These are phyloP conservation scores for Rhizopus delemar DNA, from an alignment of 371 early-diverging fungal species.

Conservation along the genomic window DNA sequence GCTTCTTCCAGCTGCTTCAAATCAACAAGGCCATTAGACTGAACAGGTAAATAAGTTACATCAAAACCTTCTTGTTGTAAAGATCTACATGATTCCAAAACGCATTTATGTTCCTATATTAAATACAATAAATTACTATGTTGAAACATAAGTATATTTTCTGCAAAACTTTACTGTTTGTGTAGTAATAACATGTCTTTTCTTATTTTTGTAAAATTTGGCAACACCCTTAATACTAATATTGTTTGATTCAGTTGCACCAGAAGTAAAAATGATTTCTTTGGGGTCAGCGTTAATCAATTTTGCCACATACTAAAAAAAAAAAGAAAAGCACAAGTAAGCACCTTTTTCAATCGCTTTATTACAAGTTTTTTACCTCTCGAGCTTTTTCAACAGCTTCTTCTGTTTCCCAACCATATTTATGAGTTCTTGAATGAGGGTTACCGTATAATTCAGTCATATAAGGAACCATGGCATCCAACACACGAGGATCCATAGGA, in stretches of 20 bases:
- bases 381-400: constrained; percentile 93
- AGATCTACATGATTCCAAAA: constrained; percentile 97
- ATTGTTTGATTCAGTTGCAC: constrained; percentile 99
- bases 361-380: constrained; percentile 44
- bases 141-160: neutral
- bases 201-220: constrained; percentile 91
- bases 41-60: constrained; percentile 97
- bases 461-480: constrained; percentile 98
- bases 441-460: constrained; percentile 96
- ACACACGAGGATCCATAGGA: constrained; percentile 96
- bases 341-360: neutral
- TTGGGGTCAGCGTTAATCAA: constrained; percentile 96
- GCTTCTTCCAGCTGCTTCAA: constrained; percentile 79
- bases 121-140: constrained; percentile 4
- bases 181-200: constrained; percentile 98
- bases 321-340: constrained; percentile 16
- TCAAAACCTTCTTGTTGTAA: constrained; percentile 98
- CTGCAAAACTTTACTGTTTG: constrained; percentile 70
- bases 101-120: constrained; percentile 97
- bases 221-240: constrained; percentile 97
- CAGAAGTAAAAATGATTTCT: constrained; percentile 98
- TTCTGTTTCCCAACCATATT: constrained; percentile 99
- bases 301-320: constrained; percentile 79
- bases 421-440: constrained; percentile 98
- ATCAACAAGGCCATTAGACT: constrained; percentile 83